Evolutionary conservation across 1,284 basidiomycete genomes (phyloP), one percentile per base, ranked within the genome.

Genomic region (Athelia psychrophila): DNA sequence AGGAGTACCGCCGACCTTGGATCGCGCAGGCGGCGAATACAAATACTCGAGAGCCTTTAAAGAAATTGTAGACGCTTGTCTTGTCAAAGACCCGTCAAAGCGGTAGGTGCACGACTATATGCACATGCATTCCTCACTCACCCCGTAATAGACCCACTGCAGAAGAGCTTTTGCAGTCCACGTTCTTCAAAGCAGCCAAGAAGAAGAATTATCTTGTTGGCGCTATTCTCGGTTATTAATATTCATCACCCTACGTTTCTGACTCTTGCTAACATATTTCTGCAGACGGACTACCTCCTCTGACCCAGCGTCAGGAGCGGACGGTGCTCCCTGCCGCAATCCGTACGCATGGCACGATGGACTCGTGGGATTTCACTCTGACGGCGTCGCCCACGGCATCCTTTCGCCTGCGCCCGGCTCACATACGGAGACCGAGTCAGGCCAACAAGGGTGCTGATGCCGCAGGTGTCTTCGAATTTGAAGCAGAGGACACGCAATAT

Each of bases 1-100:
- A 59, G 84, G 87, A 51, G 83, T 75, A 2, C 77, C 89, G 8
- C 93, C 93, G 0, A 83, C 79, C 13, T 73, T 95, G 35, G 81
- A 92, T 61, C 78, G 88, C 12, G 78, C 83, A 48, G 81, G 83
- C 22, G 88, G 88, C 10, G 73, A 78, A n/a, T 76, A 87, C 68
- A 88, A 84, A 59, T 95, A 93, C 67, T 89, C 89, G 12, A 84
- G 84, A 53, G 80, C 81, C 1, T 91, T 95, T 70, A 86, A 90
- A 58, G 91, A 93, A 53, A 77, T 93, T 49, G 78, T 95, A 3
- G 84, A 88, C 46, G 78, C 78, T n/a, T 95, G 93, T 66, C 76
- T 95, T 42, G 76, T 78, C 49, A 95, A 95, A 67, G 89, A 95
- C 62, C 91, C 93, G 3, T 73, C 80, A 13, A 80, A 83, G 64